A percentile compares a stretch with the other conserved stretches of the same genome.
Evolutionary conservation across 768 basidiomycete species (phyloP).

Genomic region (Termitomyces sp.): DNA sequence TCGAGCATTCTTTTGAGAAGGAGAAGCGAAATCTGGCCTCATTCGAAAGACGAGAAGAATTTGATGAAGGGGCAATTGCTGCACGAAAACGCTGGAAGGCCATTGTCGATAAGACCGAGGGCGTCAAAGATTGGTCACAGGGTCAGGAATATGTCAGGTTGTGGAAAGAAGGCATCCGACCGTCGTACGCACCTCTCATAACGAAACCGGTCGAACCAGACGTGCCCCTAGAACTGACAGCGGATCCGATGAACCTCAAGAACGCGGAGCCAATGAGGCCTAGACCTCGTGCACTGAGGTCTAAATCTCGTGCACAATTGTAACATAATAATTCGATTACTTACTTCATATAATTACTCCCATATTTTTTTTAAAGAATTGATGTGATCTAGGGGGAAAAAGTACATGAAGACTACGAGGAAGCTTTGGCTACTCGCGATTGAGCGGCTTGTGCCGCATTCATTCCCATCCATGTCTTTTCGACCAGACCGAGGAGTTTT

Average conservation of each 20-base stretch:
- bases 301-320: not conserved
- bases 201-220: slow-evolving; percentile 29
- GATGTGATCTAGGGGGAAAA: slow-evolving; percentile 14
- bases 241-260: slow-evolving; percentile 1
- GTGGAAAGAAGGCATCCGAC: slow-evolving; percentile 66
- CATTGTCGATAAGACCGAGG: slow-evolving; percentile 41
- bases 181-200: slow-evolving; percentile 55
- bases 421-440: slow-evolving; percentile 43
- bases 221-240: slow-evolving; percentile 6
- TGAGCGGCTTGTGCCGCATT: slow-evolving; percentile 86
- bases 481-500: slow-evolving; percentile 82
- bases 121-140: slow-evolving; percentile 57
- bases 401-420: slow-evolving; percentile 12
- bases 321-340: not conserved
- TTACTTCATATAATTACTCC: not conserved
- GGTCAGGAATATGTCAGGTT: slow-evolving; percentile 67
- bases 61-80: slow-evolving; percentile 54
- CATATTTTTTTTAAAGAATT: not conserved
- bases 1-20: slow-evolving; percentile 53
- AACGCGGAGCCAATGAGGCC: not conserved
- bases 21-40: slow-evolving; percentile 58
- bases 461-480: slow-evolving; percentile 99
- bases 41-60: slow-evolving; percentile 48
- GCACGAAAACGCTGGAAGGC: slow-evolving; percentile 78
- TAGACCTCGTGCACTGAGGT: not conserved